Evolutionary conservation across 208 protist genomes (phyloP).

Genomic region (Crithidia brevicula): DNA sequence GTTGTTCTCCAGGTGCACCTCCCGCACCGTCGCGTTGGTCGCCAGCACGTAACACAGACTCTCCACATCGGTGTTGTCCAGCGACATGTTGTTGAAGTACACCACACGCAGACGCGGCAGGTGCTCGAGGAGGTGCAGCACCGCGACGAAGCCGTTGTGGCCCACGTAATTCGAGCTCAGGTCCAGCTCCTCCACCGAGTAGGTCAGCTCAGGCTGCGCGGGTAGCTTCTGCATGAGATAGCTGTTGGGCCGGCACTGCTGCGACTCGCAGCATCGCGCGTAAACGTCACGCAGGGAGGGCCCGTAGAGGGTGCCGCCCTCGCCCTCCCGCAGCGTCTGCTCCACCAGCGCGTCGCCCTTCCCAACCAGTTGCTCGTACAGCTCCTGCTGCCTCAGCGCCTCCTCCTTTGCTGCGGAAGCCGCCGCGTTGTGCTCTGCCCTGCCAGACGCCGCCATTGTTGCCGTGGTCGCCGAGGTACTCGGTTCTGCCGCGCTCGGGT

Average conservation of each 20-base stretch:
- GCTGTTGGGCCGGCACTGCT: conserved; percentile 88
- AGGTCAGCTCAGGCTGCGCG: conserved; percentile 72
- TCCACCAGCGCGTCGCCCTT: conserved; percentile 35
- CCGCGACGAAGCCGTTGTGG: conserved; percentile 81
- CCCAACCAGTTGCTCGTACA: conserved; percentile 33
- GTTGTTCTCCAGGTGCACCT: conserved; percentile 82
- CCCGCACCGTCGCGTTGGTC: conserved; percentile 47
- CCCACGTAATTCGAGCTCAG: conserved; percentile 91
- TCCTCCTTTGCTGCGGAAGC: conserved; percentile 2
- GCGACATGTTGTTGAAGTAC: conserved; percentile 88
- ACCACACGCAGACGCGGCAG: conserved; percentile 68
- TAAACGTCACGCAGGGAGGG: conserved; percentile 84
- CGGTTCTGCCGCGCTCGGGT: too few relatives aligned
- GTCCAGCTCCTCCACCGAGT: conserved; percentile 81
- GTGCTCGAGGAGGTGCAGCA: conserved; percentile 80
- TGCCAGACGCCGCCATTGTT: not conserved
- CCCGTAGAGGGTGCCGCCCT: conserved; percentile 58
- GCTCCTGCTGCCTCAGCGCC: conserved; percentile 16
- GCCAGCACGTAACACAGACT: conserved; percentile 70
- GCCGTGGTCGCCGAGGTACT: not conserved
- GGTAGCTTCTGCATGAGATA: conserved; percentile 86
- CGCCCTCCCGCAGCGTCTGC: conserved; percentile 42
- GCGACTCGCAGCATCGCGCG: conserved; percentile 77
- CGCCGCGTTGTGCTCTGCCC: not conserved
- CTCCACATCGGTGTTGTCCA: conserved; percentile 84